These are phyloP conservation scores for Claviceps sp. DNA, from an alignment of 2,329 filamentous ascomycete species.

Conservation along the genomic window DNA sequence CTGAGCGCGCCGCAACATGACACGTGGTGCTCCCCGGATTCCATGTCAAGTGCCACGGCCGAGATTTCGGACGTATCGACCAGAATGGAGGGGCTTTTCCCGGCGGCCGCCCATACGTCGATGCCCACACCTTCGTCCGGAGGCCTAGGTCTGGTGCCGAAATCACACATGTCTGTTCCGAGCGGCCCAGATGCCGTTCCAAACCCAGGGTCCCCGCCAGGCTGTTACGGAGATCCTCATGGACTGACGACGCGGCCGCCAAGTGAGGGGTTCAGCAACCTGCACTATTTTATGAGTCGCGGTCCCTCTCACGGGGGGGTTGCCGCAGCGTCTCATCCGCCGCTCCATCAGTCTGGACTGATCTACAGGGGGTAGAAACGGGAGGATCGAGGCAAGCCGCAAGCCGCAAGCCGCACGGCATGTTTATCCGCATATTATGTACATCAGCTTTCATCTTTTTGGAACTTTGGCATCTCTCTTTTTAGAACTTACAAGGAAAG, in stretches of 20 bases:
- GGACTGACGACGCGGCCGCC: not conserved
- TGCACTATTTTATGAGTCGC: not conserved
- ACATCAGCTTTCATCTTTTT: no score
- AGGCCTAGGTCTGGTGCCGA: not conserved
- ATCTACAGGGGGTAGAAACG: not conserved
- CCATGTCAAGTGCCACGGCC: not conserved
- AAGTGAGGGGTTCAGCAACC: not conserved
- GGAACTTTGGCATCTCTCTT: no score
- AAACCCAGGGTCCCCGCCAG: not conserved
- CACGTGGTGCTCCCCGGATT: not conserved
- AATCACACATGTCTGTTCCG: not conserved
- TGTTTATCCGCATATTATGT: not conserved
- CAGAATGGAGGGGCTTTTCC: not conserved
- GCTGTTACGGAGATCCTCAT: not conserved
- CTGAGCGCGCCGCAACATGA: not conserved
- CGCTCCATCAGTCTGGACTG: not conserved
- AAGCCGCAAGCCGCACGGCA: not conserved
- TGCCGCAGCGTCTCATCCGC: not conserved
- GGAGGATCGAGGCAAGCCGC: not conserved
- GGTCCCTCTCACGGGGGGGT: not conserved
- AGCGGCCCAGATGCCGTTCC: not conserved
- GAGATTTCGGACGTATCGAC: not conserved
- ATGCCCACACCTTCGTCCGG: not conserved
- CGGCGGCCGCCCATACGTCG: not conserved
- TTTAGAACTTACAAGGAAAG: not conserved